Base-by-base conservation (phyloP, 441 rosid genomes). In the Cnidoscolus chayamansa region DNA sequence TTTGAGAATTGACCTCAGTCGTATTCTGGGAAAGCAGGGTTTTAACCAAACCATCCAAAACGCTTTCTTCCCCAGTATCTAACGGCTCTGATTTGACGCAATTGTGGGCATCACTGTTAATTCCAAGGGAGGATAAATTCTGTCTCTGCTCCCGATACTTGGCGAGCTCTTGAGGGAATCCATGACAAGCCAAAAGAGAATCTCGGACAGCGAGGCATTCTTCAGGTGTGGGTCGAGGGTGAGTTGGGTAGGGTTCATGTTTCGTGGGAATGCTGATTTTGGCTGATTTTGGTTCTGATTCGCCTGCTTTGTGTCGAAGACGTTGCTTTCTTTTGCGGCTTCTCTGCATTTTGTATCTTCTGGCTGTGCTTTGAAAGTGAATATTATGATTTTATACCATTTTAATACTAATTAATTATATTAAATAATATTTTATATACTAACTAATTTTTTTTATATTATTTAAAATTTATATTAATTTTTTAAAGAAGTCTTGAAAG, bases 21-120 rank as follows among this genome's bases (percentile, higher is more conserved):
- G 96, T 93, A 75, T 93, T 93, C 86, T 91, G 96, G 1, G 97
- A 90, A 3, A 93, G 86, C 68, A 91, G 81, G 10, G 86, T 86
- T 78, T 88, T 90, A 11, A 91, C 79, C 48, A 91, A 76, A 55
- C 97, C 98, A 75, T 93, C 94, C 75, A 93, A 81, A 69, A 91
- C 96, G 67, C 81, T 86, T 80, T 88, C 96, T 32, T 78, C 76
- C 13, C 47, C 80, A 56, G 25, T 74, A 43, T 62, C 72, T 68
- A 63, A 68, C 2, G 69, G 69, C 67, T 80, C 78, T 17, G 83
- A 63, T 62, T 78, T 65, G 3, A 54, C 58, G 6, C 20, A 68
- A 10, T 50, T 15, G 13, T 17, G 8, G 17, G 16, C 43, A 25
- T 43, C 70, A 10, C 3, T 19, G 45, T 19, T 8, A 25, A 59